Percentiles rank a stretch among this genome's conserved stretches.
Conservation (phyloP, 176 grass and related monocot genomes). For the Carex myosuroides region DNA sequence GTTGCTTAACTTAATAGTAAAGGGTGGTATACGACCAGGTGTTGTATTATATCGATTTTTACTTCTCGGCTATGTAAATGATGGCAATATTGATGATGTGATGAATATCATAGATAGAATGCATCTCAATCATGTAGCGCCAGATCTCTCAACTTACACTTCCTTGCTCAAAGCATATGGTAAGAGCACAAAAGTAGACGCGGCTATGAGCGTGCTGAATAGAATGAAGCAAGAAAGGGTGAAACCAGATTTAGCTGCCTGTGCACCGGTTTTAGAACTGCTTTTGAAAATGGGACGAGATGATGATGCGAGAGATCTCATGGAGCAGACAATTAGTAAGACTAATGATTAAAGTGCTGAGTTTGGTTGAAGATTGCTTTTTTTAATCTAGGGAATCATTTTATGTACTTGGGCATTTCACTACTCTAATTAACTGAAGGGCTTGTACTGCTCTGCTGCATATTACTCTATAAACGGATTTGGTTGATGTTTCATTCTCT, state of each 20-base stretch:
- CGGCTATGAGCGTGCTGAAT: background rate
- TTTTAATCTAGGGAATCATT: too few relatives aligned
- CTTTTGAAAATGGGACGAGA: background rate
- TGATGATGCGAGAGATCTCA: background rate
- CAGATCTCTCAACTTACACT: background rate
- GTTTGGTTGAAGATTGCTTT: too few relatives aligned
- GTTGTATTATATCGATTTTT: background rate
- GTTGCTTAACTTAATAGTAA: background rate
- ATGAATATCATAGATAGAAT: background rate
- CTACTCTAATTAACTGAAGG: too few relatives aligned
- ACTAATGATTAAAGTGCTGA: background rate
- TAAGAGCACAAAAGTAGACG: background rate
- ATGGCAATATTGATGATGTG: background rate
- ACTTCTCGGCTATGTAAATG: background rate
- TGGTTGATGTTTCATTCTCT: too few relatives aligned
- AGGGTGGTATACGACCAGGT: background rate
- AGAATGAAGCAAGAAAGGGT: background rate
- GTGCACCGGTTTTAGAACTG: background rate
- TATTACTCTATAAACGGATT: too few relatives aligned
- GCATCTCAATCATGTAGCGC: background rate
- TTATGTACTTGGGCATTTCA: too few relatives aligned
- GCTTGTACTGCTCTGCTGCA: too few relatives aligned
- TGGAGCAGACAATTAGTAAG: background rate
- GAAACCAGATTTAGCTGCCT: background rate
- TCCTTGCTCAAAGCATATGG: background rate